Evolutionary conservation across 2,329 filamentous ascomycete species (phyloP).

Genomic region (Pyricularia pennisetigena): DNA sequence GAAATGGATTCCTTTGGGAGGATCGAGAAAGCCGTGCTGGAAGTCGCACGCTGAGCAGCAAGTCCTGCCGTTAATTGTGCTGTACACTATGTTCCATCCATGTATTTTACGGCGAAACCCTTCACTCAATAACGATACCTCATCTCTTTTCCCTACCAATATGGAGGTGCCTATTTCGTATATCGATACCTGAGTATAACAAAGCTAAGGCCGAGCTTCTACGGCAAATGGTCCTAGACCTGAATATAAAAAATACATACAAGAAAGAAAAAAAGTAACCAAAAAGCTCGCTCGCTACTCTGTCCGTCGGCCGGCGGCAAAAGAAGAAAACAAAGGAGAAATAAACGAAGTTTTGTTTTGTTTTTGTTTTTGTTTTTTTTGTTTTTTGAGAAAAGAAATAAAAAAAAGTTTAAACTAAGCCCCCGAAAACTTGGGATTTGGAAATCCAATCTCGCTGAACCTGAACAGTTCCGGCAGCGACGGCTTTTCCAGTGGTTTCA

Average conservation of each 20-base stretch:
- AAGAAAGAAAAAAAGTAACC: neutral
- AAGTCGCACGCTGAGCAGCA: neutral
- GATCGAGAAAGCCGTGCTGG: slow-evolving; percentile 5
- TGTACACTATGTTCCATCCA: too few species aligned
- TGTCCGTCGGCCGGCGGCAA: neutral
- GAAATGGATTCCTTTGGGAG: slow-evolving; percentile 7
- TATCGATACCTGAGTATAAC: neutral
- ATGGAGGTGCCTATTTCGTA: neutral
- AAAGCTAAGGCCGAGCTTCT: neutral
- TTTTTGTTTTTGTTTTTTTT: too few species aligned
- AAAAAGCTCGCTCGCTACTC: neutral
- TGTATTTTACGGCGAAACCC: too few species aligned
- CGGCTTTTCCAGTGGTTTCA: neutral
- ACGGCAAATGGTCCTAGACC: neutral
- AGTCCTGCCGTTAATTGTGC: neutral
- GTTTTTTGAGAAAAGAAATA: too few species aligned
- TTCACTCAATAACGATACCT: too few species aligned
- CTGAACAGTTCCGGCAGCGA: neutral
- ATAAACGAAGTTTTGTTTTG: too few species aligned
- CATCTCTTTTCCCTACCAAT: neutral
- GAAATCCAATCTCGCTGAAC: neutral
- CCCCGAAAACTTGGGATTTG: neutral
- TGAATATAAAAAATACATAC: neutral
- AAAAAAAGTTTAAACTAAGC: neutral
- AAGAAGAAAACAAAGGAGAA: neutral